Percentiles rank a stretch among this genome's conserved stretches.
Conservation (phyloP, 2,329 filamentous ascomycete species). For the Arachnomyces sp. region DNA sequence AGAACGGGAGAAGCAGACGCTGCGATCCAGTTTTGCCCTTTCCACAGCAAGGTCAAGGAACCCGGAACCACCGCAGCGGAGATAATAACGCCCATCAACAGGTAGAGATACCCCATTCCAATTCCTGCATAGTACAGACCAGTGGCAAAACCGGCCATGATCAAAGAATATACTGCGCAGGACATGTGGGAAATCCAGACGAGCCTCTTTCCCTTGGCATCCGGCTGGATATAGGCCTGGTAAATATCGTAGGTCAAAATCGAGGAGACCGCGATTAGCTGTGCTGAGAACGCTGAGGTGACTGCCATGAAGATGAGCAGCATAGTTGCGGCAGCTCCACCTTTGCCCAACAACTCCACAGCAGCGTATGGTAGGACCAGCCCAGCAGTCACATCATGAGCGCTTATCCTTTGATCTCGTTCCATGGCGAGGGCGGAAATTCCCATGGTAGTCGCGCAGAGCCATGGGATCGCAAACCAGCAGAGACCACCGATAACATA, state of each 20-base stretch:
- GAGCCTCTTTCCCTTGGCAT: slow-evolving; percentile 64
- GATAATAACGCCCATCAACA: slow-evolving; percentile 89
- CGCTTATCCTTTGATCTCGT: slow-evolving; percentile 62
- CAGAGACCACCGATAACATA: slow-evolving; percentile 80
- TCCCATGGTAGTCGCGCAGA: slow-evolving; percentile 82
- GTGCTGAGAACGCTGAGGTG: slow-evolving; percentile 72
- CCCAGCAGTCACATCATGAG: slow-evolving; percentile 70
- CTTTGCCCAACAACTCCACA: slow-evolving; percentile 72
- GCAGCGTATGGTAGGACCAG: slow-evolving; percentile 80
- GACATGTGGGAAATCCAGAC: slow-evolving; percentile 72
- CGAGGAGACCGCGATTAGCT: slow-evolving; percentile 79
- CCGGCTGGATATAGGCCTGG: slow-evolving; percentile 75
- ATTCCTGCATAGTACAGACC: slow-evolving; percentile 68
- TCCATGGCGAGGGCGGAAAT: slow-evolving; percentile 75
- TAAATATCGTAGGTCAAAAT: slow-evolving; percentile 88
- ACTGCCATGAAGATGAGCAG: slow-evolving; percentile 87
- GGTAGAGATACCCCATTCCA: slow-evolving; percentile 80
- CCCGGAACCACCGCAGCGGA: slow-evolving; percentile 77
- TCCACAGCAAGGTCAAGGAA: slow-evolving; percentile 72
- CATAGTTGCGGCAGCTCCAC: slow-evolving; percentile 70
- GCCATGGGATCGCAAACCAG: slow-evolving; percentile 92
- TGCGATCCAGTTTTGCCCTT: slow-evolving; percentile 67
- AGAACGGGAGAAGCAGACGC: slow-evolving; percentile 63
- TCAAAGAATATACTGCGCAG: slow-evolving; percentile 65
- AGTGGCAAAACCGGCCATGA: slow-evolving; percentile 72